Base-by-base conservation (phyloP, 306 rosid genomes). In the Ochetophila trinervis region DNA sequence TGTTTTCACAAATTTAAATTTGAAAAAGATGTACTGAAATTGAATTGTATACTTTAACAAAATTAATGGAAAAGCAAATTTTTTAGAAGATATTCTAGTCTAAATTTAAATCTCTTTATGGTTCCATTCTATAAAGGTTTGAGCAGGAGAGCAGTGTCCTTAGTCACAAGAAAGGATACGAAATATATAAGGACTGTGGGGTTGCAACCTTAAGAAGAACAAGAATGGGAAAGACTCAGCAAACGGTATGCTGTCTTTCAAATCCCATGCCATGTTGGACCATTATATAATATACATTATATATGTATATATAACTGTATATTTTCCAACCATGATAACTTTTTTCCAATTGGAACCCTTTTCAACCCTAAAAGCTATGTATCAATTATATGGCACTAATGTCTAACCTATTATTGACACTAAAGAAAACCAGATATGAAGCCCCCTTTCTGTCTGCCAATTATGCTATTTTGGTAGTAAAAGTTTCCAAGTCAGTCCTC, bases 211-310 rank as follows among this genome's bases (percentile, higher is more conserved):
- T n/a, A n/a, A 17, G 1, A n/a, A 22, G 34, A 44, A 17, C 32
- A 53, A 68, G 18, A 53, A 74, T 22, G 53, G 64, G 8, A 32
- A 40, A 22, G 45, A 52, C 6, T 21, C 3, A 0, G 68, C 62
- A 61, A 74, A 67, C 60, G 69, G 53, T 36, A 63, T 45, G 69
- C 30, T 60, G 66, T 52, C 63, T 53, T 55, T 34, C 18, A 37
- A 71, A 14, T 20, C 63, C 47, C 17, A 32, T 53, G 5, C 60
- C 56, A 15, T 47, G 65, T 47, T 58, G 37, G 27, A 59, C 53
- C 53, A 59, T 50, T 36, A 37, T 27, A 40, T 20, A 7, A 36
- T 66, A 45, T 2, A 34, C 15, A 34, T 18, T 5, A 12, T 40
- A 10, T 40, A 8, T 9, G 12, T 12, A 40, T 40, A 40, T 40